Evolutionary conservation across 768 basidiomycete genomes (phyloP), one percentile per base, ranked within the genome.

Genomic region (Cystofilobasidium ferigula): DNA sequence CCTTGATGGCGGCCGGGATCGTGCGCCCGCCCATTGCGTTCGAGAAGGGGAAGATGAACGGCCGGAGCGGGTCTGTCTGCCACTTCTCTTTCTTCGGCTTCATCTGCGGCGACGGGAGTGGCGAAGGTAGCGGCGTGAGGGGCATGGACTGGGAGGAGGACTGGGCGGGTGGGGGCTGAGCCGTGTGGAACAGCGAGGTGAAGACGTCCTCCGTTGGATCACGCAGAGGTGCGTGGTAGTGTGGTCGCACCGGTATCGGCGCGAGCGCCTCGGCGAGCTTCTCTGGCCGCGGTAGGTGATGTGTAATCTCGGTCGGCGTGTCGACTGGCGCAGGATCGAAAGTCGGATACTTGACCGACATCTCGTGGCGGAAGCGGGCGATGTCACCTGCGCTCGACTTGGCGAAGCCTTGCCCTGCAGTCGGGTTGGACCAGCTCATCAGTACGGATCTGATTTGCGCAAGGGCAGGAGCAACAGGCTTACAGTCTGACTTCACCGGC

Each of bases 81-180:
- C 90, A 99, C 74, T 94, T 90, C 74, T 94, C 94, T 75, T 98
- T 97, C 79, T 99, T 99, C 13, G 89, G 90, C 73, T 94, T 97
- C 2, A 32, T 54, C 20, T 54, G 51, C 85, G 88, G 75, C 8
- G 71, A 70, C 1, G 71, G 72, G 0, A 89, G 88, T 0, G 92
- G 92, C 0, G 89, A 84, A 1, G 93, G 91, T 30, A 91, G 90
- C 8, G 93, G 93, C 4, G 93, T 98, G 16, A 85, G 82, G 1
- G 90, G 85, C 30, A 75, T 68, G 7, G 51, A 28, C 26, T 54
- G 28, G 20, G 20, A 18, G 30, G 34, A 30, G 12, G 28, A 3
- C 28, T n/a, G n/a, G n/a, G n/a, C n/a, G n/a, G 64, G 5, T n/a
- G 20, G 58, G 20, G 48, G 48, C 16, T 20, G 65, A 28, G 59